Conservation (phyloP, 495 filamentous ascomycete species). For the Penicillium canariense region DNA sequence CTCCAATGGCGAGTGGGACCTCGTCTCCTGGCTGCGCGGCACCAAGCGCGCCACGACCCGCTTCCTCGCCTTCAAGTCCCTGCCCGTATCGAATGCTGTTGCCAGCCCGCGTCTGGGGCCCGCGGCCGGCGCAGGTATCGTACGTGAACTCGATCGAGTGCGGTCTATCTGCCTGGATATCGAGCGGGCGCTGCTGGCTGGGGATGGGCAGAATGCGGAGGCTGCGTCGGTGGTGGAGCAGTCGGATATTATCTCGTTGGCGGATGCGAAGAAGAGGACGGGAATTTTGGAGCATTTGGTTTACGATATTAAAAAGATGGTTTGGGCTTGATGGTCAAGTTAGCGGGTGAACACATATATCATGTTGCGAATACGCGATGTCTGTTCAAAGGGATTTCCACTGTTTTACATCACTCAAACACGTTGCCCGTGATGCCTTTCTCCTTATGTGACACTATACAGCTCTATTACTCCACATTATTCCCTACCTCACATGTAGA, state of each 20-base stretch:
- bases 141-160: constrained; percentile 70
- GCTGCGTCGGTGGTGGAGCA: constrained; percentile 52
- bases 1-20: constrained; percentile 33
- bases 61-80: constrained; percentile 58
- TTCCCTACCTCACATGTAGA: too few species aligned
- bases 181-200: constrained; percentile 41
- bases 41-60: constrained; percentile 33
- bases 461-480: too few species aligned
- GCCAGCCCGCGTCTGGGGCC: constrained; percentile 26
- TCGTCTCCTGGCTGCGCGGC: constrained; percentile 43
- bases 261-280: constrained; percentile 84
- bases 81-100: constrained; percentile 39
- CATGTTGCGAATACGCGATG: neutral
- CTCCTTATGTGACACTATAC: too few species aligned
- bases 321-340: constrained; percentile 65
- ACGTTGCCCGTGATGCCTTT: too few species aligned
- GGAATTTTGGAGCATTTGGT: constrained; percentile 81
- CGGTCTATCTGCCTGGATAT: constrained; percentile 64
- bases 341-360: neutral
- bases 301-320: constrained; percentile 84
- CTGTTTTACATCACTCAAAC: too few species aligned
- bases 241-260: constrained; percentile 74
- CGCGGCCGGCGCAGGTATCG: constrained; percentile 15
- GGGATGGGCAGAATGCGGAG: constrained; percentile 21
- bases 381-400: neutral